phyloP scores from a whole-genome alignment of 1,139 yeast species.

The Geotrichum histeridarum region DNA sequence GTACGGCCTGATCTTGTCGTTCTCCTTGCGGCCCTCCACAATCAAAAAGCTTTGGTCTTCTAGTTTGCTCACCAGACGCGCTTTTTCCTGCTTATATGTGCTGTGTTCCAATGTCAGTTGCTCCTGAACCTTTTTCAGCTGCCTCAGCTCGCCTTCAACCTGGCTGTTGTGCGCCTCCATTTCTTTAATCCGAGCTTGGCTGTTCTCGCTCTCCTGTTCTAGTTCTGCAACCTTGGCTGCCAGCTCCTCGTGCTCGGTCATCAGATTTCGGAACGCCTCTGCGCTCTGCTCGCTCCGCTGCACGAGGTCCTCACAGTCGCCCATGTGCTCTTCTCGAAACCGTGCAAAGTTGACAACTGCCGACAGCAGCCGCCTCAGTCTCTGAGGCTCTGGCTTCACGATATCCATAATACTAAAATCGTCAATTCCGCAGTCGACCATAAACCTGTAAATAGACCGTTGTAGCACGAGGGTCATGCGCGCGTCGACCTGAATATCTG shows the following conservation, averaged over 20 bases:
- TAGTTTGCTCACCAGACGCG: conserved; percentile 49
- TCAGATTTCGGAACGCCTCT: conserved; percentile 40
- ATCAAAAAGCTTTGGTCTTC: conserved; percentile 53
- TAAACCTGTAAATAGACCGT: conserved; percentile 55
- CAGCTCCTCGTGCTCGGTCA: conserved; percentile 45
- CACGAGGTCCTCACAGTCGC: conserved; percentile 60
- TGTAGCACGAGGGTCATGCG: conserved; percentile 51
- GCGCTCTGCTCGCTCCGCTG: conserved; percentile 50
- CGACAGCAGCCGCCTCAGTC: conserved; percentile 64
- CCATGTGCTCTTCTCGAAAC: conserved; percentile 64
- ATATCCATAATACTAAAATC: conserved; percentile 73
- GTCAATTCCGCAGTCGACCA: conserved; percentile 67
- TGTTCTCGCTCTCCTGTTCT: conserved; percentile 27
- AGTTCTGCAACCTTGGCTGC: conserved; percentile 32
- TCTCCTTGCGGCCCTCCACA: conserved; percentile 53
- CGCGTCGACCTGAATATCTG: conserved; percentile 30
- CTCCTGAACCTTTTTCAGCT: conserved; percentile 61
- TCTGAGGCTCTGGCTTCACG: conserved; percentile 61
- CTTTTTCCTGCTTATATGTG: conserved; percentile 60
- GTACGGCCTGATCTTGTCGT: conserved; percentile 56
- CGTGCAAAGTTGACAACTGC: conserved; percentile 83
- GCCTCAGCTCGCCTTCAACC: conserved; percentile 59
- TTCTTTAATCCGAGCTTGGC: conserved; percentile 41
- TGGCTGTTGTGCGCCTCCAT: conserved; percentile 53
- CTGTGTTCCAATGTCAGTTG: conserved; percentile 59